phyloP scores from a whole-genome alignment of 305 asterid genomes.

The Solanum aculeatissimum region DNA sequence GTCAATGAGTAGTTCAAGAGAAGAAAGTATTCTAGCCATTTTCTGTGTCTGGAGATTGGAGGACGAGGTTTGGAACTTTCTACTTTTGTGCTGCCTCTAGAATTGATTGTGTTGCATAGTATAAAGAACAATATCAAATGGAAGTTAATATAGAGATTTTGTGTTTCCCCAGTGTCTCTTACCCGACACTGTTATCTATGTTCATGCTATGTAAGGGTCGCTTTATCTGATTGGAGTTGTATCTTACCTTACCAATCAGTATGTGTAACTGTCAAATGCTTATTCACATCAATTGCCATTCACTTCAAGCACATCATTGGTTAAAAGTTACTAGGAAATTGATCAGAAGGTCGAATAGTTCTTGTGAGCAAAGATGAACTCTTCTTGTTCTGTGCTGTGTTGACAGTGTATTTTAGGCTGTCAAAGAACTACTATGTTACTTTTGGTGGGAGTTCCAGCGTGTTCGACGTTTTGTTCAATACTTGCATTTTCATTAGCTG shows the following conservation, averaged over 20 bases:
- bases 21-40: not conserved
- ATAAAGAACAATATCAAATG: not conserved
- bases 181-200: not conserved
- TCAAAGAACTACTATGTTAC: not conserved
- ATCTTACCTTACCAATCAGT: not conserved
- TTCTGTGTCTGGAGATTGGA: not conserved
- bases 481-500: not conserved
- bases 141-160: not conserved
- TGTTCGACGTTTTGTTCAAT: not conserved
- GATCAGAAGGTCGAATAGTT: not conserved
- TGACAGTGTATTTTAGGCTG: not conserved
- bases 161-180: not conserved
- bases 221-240: not conserved
- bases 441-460: not conserved
- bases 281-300: not conserved
- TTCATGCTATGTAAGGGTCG: not conserved
- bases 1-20: not conserved
- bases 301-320: not conserved
- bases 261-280: not conserved
- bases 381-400: not conserved
- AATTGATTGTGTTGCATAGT: not conserved
- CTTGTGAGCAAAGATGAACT: not conserved
- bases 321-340: not conserved
- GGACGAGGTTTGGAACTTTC: not conserved
- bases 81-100: not conserved